Conservation (phyloP, 1,284 basidiomycete species). For the Boletus sp. region DNA sequence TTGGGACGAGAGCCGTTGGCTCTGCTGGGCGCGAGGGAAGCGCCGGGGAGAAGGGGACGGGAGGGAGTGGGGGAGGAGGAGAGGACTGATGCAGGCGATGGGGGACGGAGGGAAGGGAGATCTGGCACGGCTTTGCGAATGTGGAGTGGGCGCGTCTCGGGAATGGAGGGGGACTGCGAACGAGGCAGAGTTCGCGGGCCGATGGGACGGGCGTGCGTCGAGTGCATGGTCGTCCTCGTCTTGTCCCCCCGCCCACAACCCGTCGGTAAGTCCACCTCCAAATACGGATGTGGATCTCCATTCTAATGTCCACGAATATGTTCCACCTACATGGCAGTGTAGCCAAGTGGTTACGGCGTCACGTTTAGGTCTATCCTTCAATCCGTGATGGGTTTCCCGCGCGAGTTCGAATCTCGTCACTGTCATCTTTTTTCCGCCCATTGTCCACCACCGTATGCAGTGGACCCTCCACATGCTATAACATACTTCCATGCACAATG, state of each 20-base stretch:
- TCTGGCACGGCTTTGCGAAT: constrained; percentile 37
- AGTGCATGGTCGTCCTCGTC: constrained; percentile 35
- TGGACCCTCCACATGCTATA: constrained; percentile 14
- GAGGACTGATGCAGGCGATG: constrained; percentile 35
- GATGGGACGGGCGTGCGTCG: constrained; percentile 44
- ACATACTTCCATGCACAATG: constrained; percentile 12
- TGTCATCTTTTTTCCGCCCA: constrained; percentile 35
- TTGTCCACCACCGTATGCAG: constrained; percentile 10
- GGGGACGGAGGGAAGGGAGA: constrained; percentile 32
- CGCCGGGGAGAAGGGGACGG: constrained; percentile 29
- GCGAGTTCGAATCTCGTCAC: constrained; percentile 64
- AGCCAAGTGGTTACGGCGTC: constrained; percentile 63
- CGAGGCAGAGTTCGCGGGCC: constrained; percentile 52
- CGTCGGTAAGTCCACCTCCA: constrained; percentile 4
- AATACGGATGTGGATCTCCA: not conserved
- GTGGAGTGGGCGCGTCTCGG: constrained; percentile 39
- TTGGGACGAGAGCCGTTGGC: constrained; percentile 30
- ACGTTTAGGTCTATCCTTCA: constrained; percentile 46
- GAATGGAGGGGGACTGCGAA: constrained; percentile 45
- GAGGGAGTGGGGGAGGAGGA: constrained; percentile 34
- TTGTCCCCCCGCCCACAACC: constrained; percentile 1
- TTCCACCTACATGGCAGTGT: constrained; percentile 40
- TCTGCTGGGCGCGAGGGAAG: constrained; percentile 14
- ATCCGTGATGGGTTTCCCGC: constrained; percentile 58
- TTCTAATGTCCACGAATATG: not conserved